Evolutionary conservation across 306 rosid species (phyloP).

Genomic region (Lathyrus tuberosus): DNA sequence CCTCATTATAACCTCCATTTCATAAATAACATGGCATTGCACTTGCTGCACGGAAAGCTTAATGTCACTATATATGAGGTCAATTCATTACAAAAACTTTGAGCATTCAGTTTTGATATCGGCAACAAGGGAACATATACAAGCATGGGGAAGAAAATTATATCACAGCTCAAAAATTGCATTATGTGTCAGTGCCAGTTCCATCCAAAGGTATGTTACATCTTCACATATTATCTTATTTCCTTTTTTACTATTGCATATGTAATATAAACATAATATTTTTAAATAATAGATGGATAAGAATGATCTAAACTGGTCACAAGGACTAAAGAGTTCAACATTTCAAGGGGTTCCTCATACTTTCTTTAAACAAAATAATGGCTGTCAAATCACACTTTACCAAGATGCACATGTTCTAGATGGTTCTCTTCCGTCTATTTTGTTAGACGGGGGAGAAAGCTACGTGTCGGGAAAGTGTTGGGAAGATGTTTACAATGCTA

Average conservation of each 20-base stretch:
- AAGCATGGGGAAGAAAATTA: conserved; percentile 49
- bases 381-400: conserved; percentile 74
- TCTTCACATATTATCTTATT: background rate
- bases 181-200: conserved; percentile 36
- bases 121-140: conserved; percentile 42
- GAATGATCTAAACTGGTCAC: conserved; percentile 59
- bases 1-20: conserved; percentile 17
- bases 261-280: background rate
- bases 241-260: background rate
- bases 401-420: conserved; percentile 74
- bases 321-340: conserved; percentile 50
- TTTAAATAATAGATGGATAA: background rate
- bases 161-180: conserved; percentile 55
- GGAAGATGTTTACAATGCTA: conserved; percentile 77
- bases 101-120: conserved; percentile 23
- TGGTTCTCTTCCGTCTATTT: conserved; percentile 28
- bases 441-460: conserved; percentile 9
- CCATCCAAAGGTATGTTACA: conserved; percentile 56
- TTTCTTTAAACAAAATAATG: conserved; percentile 58
- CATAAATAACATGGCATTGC: conserved; percentile 8
- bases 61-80: conserved; percentile 41
- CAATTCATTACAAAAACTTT: conserved; percentile 26
- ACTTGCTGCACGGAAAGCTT: conserved; percentile 45
- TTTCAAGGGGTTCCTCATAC: conserved; percentile 66
- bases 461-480: conserved; percentile 59